Evolutionary conservation across 257 asterid species (phyloP).

Genomic region (Solanum appendiculatum): DNA sequence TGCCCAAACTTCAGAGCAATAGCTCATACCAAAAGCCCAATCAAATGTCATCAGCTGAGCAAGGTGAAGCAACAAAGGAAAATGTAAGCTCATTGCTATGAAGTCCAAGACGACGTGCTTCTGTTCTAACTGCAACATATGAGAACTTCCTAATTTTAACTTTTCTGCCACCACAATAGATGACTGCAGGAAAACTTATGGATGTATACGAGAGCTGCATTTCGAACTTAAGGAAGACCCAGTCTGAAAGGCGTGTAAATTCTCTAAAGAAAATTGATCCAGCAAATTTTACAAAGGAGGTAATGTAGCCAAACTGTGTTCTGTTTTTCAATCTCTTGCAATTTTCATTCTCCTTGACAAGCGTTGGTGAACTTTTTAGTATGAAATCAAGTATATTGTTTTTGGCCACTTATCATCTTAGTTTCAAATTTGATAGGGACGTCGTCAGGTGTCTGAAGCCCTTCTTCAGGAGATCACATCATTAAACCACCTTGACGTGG

Average conservation of each 20-base stretch:
- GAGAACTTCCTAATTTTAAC: not conserved
- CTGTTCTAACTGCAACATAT: not conserved
- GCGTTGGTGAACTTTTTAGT: not conserved
- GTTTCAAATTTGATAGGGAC: slow-evolving; percentile 42
- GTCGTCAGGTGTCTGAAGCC: slow-evolving; percentile 38
- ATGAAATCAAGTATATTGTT: not conserved
- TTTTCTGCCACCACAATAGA: slow-evolving; percentile 29
- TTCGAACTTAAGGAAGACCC: slow-evolving; percentile 39
- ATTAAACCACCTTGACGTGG: slow-evolving; percentile 62
- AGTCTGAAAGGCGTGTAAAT: slow-evolving; percentile 47
- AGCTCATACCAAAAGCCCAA: slow-evolving; percentile 16
- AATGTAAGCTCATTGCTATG: slow-evolving; percentile 31
- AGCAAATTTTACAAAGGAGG: slow-evolving; percentile 89
- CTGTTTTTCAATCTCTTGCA: not conserved
- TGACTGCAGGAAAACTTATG: slow-evolving; percentile 65
- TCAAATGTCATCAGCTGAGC: slow-evolving; percentile 23
- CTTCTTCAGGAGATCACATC: slow-evolving; percentile 55
- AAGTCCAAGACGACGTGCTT: not conserved
- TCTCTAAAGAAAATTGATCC: slow-evolving; percentile 67
- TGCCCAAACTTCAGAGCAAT: slow-evolving; percentile 28
- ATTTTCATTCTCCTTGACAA: not conserved
- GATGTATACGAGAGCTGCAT: slow-evolving; percentile 60
- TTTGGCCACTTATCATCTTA: not conserved
- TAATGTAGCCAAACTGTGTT: not conserved
- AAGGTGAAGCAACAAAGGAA: slow-evolving; percentile 20